Percentiles rank a stretch among this genome's conserved stretches.
Evolutionary conservation across 2,329 filamentous ascomycete species (phyloP).

Genomic region (Exophiala bonariae): DNA sequence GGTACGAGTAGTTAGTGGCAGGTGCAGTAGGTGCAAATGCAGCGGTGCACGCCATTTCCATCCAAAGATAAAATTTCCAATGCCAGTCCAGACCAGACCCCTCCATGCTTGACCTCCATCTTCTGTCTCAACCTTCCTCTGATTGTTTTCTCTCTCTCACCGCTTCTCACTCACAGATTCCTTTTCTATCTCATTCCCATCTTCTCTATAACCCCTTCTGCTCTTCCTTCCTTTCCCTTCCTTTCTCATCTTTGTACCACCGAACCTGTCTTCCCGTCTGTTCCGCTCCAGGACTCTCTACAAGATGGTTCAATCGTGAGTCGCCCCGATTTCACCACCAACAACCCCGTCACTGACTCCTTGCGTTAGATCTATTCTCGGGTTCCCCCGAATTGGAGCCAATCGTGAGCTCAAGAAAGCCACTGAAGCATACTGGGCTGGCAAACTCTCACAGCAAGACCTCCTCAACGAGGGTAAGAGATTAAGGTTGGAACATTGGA

Average conservation of each 20-base stretch:
- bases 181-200: constrained; percentile 27
- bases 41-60: constrained; percentile 7
- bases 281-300: constrained; percentile 25
- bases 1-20: no score
- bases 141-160: constrained; percentile 23
- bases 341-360: not conserved
- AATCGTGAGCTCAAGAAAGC: constrained; percentile 99
- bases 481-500: constrained; percentile 95
- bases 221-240: constrained; percentile 17
- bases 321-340: constrained; percentile 16
- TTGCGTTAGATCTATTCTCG: constrained; percentile 70
- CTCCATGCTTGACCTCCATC: not conserved
- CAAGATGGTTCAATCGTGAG: constrained; percentile 63
- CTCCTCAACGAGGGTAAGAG: constrained; percentile 95
- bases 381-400: constrained; percentile 98
- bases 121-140: not conserved
- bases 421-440: constrained; percentile 96
- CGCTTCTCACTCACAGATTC: constrained; percentile 8
- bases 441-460: constrained; percentile 88
- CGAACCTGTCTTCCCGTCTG: not conserved
- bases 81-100: not conserved
- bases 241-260: constrained; percentile 17
- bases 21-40: no score
- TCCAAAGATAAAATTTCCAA: constrained; percentile 11
- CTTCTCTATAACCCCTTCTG: constrained; percentile 21